Evolutionary conservation across 148 eudicot genomes (phyloP).

Genomic region (Chenopodium berlandieri): DNA sequence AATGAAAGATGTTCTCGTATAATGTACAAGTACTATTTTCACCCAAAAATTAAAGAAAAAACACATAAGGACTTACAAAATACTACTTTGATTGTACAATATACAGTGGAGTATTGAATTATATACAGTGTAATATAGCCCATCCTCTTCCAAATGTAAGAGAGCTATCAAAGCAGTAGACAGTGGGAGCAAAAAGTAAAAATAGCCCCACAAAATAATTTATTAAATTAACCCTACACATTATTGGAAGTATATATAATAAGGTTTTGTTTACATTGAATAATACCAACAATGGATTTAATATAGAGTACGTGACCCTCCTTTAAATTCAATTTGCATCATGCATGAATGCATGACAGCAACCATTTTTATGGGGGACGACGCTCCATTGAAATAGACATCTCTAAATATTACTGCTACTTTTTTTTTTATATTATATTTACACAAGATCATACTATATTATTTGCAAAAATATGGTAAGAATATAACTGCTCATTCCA

Average conservation of each 20-base stretch:
- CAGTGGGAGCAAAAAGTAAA: neutral
- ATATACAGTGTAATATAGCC: too few relatives aligned
- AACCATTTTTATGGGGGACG: slow-evolving; percentile 10
- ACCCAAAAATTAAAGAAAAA: too few relatives aligned
- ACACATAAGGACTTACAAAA: too few relatives aligned
- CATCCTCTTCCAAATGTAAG: too few relatives aligned
- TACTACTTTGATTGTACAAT: too few relatives aligned
- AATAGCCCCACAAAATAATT: neutral
- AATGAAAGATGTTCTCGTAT: too few relatives aligned
- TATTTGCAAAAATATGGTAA: too few relatives aligned
- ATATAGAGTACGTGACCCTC: neutral
- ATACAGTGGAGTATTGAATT: too few relatives aligned
- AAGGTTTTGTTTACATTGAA: too few relatives aligned
- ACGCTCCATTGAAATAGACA: slow-evolving; percentile 24
- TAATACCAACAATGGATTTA: too few relatives aligned
- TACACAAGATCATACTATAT: neutral
- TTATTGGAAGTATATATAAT: neutral
- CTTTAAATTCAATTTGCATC: slow-evolving; percentile 13
- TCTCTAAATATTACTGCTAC: slow-evolving; percentile 11
- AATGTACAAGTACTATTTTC: too few relatives aligned
- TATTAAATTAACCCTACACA: neutral
- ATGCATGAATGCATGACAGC: neutral
- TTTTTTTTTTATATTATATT: neutral
- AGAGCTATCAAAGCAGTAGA: neutral
- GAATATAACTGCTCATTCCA: slow-evolving; percentile 2